Percentiles rank a stretch among this genome's conserved stretches.
Evolutionary conservation across 805 yeast genomes (phyloP).

Genomic region (Candida vartiovaarae): DNA sequence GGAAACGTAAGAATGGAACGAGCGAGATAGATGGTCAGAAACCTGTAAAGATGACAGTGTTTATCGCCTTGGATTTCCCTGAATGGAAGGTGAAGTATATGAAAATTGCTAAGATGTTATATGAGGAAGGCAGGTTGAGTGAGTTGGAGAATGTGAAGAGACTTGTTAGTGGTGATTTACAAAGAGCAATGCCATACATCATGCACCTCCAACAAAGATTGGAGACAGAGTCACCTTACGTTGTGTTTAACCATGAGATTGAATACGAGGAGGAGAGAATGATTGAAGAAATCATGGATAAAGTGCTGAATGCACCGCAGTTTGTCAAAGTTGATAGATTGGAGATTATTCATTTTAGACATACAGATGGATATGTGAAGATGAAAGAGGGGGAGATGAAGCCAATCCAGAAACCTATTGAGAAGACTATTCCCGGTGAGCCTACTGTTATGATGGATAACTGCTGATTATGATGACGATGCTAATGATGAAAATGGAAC

Average conservation of each 20-base stretch:
- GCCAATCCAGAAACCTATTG: not conserved
- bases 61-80: slow-evolving; percentile 74
- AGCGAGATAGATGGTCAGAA: slow-evolving; percentile 65
- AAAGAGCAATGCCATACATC: slow-evolving; percentile 97
- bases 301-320: slow-evolving; percentile 59
- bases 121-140: slow-evolving; percentile 51
- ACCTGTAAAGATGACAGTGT: slow-evolving; percentile 67
- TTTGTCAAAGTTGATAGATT: slow-evolving; percentile 46
- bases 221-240: slow-evolving; percentile 55
- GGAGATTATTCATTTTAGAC: slow-evolving; percentile 53
- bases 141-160: slow-evolving; percentile 58
- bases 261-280: slow-evolving; percentile 70
- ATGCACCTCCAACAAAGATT: slow-evolving; percentile 78
- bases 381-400: slow-evolving; percentile 1
- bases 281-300: slow-evolving; percentile 45
- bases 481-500: not conserved
- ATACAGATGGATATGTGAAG: slow-evolving; percentile 6
- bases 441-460: not conserved
- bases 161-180: slow-evolving; percentile 77
- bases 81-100: slow-evolving; percentile 85
- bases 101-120: slow-evolving; percentile 68
- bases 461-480: not conserved
- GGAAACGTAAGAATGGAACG: slow-evolving; percentile 70
- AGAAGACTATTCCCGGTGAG: slow-evolving; percentile 1
- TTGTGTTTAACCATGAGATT: slow-evolving; percentile 84